Conservation (phyloP, 1,284 basidiomycete genomes). For the Tylopilus sp. region DNA sequence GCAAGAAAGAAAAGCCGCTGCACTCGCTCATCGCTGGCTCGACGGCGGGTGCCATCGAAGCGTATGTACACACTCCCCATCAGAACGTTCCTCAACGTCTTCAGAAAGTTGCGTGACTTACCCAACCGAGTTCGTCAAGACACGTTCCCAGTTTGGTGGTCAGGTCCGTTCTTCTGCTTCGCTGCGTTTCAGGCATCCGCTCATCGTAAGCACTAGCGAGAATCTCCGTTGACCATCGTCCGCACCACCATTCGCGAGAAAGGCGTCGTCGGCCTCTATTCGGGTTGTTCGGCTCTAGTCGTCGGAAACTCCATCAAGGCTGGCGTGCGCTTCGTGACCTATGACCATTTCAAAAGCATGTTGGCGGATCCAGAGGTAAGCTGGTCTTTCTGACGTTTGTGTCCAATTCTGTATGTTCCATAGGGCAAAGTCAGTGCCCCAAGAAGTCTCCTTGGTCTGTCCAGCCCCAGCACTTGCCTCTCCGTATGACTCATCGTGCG, state of each 20-base stretch:
- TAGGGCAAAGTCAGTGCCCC: conserved; percentile 93
- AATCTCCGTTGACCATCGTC: conserved; percentile 77
- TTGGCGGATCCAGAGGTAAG: conserved; percentile 85
- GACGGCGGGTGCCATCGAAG: conserved; percentile 95
- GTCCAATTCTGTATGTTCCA: not conserved
- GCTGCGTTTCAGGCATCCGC: not conserved
- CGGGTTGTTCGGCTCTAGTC: conserved; percentile 88
- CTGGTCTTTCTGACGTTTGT: not conserved
- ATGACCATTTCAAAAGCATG: conserved; percentile 92
- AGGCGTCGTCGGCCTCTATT: conserved; percentile 85
- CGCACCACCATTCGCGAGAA: conserved; percentile 77
- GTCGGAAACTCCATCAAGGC: conserved; percentile 94
- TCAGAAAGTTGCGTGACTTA: conserved; percentile 81
- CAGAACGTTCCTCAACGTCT: conserved; percentile 40
- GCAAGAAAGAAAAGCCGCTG: conserved; percentile 80
- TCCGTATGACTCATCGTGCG: conserved; percentile 4
- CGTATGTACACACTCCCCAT: conserved; percentile 57
- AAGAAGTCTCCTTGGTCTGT: conserved; percentile 81
- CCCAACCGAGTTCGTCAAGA: conserved; percentile 95
- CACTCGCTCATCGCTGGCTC: conserved; percentile 91
- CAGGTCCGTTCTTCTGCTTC: conserved; percentile 57
- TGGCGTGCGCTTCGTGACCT: conserved; percentile 94
- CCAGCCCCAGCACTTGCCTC: not conserved
- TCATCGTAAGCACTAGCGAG: conserved; percentile 28
- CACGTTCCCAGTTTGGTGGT: conserved; percentile 83